These are phyloP conservation scores for Mycena filopes DNA, from an alignment of 768 basidiomycete species.

Conservation along the genomic window DNA sequence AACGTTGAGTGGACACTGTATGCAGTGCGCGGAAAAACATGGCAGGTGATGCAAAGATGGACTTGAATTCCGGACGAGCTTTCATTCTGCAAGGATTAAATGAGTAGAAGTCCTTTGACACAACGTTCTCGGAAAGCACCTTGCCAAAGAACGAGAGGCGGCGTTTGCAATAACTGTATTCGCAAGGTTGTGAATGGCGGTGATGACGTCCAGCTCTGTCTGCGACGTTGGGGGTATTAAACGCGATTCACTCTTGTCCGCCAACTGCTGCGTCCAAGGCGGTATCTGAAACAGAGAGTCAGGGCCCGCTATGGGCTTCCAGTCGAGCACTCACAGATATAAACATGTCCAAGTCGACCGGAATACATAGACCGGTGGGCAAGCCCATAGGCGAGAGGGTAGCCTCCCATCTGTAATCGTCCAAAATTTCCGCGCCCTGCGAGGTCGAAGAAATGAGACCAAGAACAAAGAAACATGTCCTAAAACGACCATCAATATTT, in stretches of 20 bases:
- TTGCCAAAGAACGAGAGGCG: constrained; percentile 89
- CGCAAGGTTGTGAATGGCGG: constrained; percentile 91
- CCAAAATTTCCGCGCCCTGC: constrained; percentile 92
- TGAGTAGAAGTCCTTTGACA: constrained; percentile 9
- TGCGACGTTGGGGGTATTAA: constrained; percentile 74
- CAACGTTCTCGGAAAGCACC: constrained; percentile 55
- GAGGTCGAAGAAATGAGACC: constrained; percentile 92
- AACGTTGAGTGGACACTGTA: constrained; percentile 88
- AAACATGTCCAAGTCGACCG: constrained; percentile 84
- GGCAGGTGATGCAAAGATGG: constrained; percentile 79
- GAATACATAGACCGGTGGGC: constrained; percentile 93
- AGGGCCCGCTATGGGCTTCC: not conserved
- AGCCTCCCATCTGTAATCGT: constrained; percentile 94
- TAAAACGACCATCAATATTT: constrained; percentile 44
- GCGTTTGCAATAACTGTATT: constrained; percentile 97
- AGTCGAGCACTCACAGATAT: constrained; percentile 65
- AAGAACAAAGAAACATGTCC: constrained; percentile 96
- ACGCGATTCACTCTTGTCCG: constrained; percentile 53
- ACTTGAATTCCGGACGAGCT: constrained; percentile 76
- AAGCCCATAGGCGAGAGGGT: constrained; percentile 86
- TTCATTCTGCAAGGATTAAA: constrained; percentile 66
- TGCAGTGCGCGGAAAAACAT: constrained; percentile 89
- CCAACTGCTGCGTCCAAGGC: constrained; percentile 62
- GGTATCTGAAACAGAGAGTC: constrained; percentile 64
- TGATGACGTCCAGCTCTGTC: constrained; percentile 84